Percentiles rank a stretch among this genome's conserved stretches.
These are phyloP conservation scores for Pleurotus eryngii DNA, from an alignment of 768 basidiomycete genomes.

Conservation along the genomic window DNA sequence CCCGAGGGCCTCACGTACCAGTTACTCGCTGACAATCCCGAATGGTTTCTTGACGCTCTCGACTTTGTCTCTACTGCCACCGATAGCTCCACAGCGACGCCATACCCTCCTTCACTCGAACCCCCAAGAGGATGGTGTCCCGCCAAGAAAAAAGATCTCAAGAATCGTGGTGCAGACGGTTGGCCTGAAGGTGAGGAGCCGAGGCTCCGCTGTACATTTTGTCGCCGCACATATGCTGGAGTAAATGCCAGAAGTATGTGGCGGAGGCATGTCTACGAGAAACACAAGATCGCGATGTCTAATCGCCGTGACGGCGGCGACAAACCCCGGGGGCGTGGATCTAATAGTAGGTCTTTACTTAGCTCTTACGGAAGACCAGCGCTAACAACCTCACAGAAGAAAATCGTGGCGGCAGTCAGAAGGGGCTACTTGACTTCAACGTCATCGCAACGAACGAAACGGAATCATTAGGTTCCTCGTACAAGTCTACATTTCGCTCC, in stretches of 20 bases:
- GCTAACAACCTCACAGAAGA: constrained; percentile 45
- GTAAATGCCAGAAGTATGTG: constrained; percentile 93
- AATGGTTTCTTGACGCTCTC: constrained; percentile 74
- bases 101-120: constrained; percentile 75
- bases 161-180: constrained; percentile 62
- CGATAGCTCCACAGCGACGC: constrained; percentile 49
- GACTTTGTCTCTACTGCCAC: constrained; percentile 56
- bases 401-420: constrained; percentile 37
- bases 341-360: constrained; percentile 52
- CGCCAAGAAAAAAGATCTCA: constrained; percentile 77
- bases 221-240: constrained; percentile 78
- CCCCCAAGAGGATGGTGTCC: constrained; percentile 86
- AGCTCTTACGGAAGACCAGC: constrained; percentile 3
- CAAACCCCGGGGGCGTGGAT: constrained; percentile 53
- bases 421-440: constrained; percentile 38
- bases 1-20: constrained; percentile 70
- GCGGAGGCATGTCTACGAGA: constrained; percentile 85
- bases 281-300: constrained; percentile 88
- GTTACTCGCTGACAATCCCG: constrained; percentile 68
- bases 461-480: constrained; percentile 27
- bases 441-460: constrained; percentile 33
- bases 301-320: constrained; percentile 75
- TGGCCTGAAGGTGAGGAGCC: constrained; percentile 85
- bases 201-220: constrained; percentile 79
- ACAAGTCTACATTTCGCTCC: constrained; percentile 47